These are phyloP conservation scores for Cercophora samala DNA, from an alignment of 495 filamentous ascomycete species.

Conservation along the genomic window DNA sequence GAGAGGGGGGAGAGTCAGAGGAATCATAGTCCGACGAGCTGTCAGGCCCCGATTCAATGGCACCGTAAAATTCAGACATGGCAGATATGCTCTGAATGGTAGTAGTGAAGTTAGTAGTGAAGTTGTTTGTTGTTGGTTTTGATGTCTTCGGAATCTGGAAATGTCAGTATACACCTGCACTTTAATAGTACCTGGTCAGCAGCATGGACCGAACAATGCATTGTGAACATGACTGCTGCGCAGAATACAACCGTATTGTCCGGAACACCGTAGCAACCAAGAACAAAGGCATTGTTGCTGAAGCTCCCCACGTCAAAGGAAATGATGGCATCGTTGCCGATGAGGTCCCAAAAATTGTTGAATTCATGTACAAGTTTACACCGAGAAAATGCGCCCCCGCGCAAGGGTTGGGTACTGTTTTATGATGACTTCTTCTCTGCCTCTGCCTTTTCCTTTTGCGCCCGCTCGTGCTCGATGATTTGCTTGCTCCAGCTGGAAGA, in stretches of 20 bases:
- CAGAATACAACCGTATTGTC: background rate
- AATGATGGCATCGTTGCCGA: background rate
- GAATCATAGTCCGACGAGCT: background rate
- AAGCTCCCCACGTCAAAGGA: background rate
- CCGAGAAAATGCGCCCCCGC: background rate
- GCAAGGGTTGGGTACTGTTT: background rate
- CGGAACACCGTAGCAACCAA: background rate
- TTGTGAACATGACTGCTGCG: background rate
- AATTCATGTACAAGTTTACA: constrained; percentile 20
- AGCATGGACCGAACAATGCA: background rate
- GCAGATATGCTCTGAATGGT: background rate
- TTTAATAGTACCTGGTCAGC: background rate
- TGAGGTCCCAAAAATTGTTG: background rate
- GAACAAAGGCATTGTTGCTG: background rate
- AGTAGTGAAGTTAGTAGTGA: background rate
- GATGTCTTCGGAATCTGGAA: background rate
- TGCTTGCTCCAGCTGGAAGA: constrained; percentile 79
- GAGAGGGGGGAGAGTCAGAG: too few relatives aligned
- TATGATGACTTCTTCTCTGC: constrained; percentile 19
- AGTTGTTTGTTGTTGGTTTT: background rate
- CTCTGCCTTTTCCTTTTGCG: constrained; percentile 51
- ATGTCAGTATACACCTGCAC: background rate
- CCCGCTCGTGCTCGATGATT: constrained; percentile 81
- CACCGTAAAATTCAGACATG: background rate
- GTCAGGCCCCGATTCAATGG: background rate